Conservation (phyloP, 345 rosid species). For the Eucalyptus marginata region DNA sequence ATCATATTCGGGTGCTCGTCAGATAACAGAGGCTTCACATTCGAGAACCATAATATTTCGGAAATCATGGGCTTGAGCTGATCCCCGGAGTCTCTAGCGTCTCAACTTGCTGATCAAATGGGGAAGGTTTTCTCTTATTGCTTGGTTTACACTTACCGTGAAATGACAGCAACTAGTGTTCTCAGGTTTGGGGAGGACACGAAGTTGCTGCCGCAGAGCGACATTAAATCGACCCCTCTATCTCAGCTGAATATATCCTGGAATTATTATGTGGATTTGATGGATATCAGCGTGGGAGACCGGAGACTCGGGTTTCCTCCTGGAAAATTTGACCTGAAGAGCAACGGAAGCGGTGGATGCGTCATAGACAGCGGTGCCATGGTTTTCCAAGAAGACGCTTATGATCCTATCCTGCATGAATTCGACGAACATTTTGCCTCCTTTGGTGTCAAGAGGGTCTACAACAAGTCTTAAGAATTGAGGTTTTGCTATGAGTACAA, state of each 20-base stretch:
- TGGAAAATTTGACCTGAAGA: neutral
- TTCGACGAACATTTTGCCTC: neutral
- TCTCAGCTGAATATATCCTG: neutral
- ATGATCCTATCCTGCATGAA: neutral
- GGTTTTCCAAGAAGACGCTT: neutral
- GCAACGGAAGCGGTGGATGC: neutral
- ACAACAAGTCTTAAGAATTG: neutral
- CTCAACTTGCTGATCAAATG: neutral
- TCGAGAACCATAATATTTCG: neutral
- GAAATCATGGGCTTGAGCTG: conserved; percentile 1
- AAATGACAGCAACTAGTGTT: neutral
- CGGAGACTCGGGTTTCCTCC: neutral
- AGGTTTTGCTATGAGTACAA: neutral
- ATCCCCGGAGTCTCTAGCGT: neutral
- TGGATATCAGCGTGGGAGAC: neutral
- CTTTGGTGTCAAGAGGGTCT: neutral
- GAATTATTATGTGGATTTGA: neutral
- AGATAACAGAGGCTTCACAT: neutral
- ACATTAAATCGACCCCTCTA: neutral
- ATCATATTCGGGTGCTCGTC: conserved; percentile 8
- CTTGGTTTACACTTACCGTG: neutral
- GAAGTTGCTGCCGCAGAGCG: neutral
- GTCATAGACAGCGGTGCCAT: neutral
- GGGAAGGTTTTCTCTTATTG: neutral
- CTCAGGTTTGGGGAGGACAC: neutral